phyloP scores from a whole-genome alignment of 2,329 filamentous ascomycete species.

The Alternaria metachromatica region DNA sequence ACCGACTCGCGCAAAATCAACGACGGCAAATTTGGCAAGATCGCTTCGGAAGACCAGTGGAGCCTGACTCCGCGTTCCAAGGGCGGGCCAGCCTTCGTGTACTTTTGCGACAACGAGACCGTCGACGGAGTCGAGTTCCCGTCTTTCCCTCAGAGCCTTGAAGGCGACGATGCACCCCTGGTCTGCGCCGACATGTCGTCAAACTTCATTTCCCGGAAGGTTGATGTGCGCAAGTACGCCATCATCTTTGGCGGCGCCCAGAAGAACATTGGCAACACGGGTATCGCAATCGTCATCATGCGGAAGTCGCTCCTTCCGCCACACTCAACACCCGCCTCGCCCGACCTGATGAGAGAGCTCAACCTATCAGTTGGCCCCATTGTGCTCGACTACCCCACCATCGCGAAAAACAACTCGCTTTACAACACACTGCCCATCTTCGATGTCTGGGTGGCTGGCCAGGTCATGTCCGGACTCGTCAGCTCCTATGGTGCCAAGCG shows the following conservation, averaged over 20 bases:
- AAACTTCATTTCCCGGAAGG: constrained; percentile 83
- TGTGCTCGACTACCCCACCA: constrained; percentile 81
- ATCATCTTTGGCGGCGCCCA: constrained; percentile 90
- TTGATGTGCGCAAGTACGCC: constrained; percentile 80
- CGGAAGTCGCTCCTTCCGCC: constrained; percentile 81
- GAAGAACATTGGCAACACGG: constrained; percentile 89
- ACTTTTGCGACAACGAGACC: constrained; percentile 94
- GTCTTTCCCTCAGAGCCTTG: constrained; percentile 69
- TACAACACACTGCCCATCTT: constrained; percentile 98
- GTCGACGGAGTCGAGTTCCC: constrained; percentile 94
- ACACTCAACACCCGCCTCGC: constrained; percentile 61
- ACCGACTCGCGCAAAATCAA: constrained; percentile 69
- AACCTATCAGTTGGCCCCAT: constrained; percentile 79
- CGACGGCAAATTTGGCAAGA: constrained; percentile 83
- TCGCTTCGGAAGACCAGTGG: constrained; percentile 80
- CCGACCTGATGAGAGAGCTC: constrained; percentile 74
- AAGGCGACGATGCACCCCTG: constrained; percentile 69
- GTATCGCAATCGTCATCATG: constrained; percentile 85
- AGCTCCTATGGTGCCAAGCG: constrained; percentile 67
- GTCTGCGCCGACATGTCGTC: constrained; percentile 94
- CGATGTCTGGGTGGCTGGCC: constrained; percentile 88
- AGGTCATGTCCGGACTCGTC: constrained; percentile 81
- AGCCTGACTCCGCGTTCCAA: constrained; percentile 67
- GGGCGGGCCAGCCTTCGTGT: constrained; percentile 71
- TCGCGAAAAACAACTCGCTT: constrained; percentile 90